Base-by-base conservation (phyloP, 2,329 filamentous ascomycete genomes). In the Penicillium paneum region DNA sequence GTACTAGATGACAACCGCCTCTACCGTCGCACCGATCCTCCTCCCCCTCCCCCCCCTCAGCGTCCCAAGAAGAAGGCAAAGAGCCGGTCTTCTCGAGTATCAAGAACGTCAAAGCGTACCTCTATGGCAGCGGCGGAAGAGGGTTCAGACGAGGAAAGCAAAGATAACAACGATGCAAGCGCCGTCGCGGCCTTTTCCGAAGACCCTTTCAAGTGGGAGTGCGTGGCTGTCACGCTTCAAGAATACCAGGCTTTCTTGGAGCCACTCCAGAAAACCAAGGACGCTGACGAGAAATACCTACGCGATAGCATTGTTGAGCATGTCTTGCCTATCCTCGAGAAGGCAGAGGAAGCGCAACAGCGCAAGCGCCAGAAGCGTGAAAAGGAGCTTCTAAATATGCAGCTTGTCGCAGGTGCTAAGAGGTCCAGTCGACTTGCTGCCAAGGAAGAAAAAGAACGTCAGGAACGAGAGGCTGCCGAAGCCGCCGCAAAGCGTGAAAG, bases 1-100 rank as follows among this genome's bases (percentile, higher is more conserved):
- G 87, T 97, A 3, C 82, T 99, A 3, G 93, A 97, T 65, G 94
- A 99, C 70, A 95, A 97, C 65, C 84, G 94, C 58, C 79, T 99
- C 39, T 99, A 99, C 71, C 89, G 92, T 52, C 81, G 88, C 57
- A 91, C 89, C n/a, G 90, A 96, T 56, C 82, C 88, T 26, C 83
- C 85, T 1, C 79, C 83, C 2, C 81, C 84, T 7, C 73, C 83
- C 13, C 74, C 80, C 6, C 31, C 32, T 12, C 75, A 79, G n/a
- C 71, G 80, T 2, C 72, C 81, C 26, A 88, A 88, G 67, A 78
- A 83, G 2, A 83, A 87, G 80, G 72, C 78, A 5, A 89, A 85
- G 65, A 83, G 81, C 26, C 86, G 86, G 63, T 88, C 85, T 62
- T 80, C 81, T 5, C 86, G 83, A 72, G 84, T 78, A 59, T 74